Evolutionary conservation across 2,329 filamentous ascomycete species (phyloP).

Genomic region (Lecanosticta acicola): DNA sequence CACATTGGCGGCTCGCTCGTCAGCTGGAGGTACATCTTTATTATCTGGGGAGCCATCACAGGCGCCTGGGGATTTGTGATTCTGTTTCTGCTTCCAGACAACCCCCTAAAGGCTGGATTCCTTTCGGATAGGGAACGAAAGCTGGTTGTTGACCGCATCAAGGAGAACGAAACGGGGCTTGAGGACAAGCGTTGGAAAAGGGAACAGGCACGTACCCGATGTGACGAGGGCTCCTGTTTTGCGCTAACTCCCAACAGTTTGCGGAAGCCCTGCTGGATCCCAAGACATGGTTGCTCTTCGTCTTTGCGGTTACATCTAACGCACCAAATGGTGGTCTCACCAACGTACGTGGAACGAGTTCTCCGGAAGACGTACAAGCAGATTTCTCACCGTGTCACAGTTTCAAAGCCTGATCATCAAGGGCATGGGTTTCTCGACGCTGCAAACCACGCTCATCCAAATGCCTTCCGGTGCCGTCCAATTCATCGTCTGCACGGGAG

Average conservation of each 20-base stretch:
- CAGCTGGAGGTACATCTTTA: constrained; percentile 57
- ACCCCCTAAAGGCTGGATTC: constrained; percentile 42
- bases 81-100: constrained; percentile 38
- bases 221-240: no score
- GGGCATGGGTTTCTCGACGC: constrained; percentile 7
- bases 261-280: constrained; percentile 50
- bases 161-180: constrained; percentile 48
- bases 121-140: constrained; percentile 37
- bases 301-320: constrained; percentile 10
- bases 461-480: constrained; percentile 51
- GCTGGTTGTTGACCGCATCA: constrained; percentile 50
- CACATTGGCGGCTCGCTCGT: constrained; percentile 52
- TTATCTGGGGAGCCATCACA: constrained; percentile 47
- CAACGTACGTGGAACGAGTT: no score
- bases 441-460: constrained; percentile 53
- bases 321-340: constrained; percentile 15
- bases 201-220: constrained; percentile 37
- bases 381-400: constrained; percentile 4
- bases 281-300: constrained; percentile 47
- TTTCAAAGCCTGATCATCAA: constrained; percentile 38
- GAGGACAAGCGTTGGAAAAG: constrained; percentile 46
- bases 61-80: constrained; percentile 34
- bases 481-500: constrained; percentile 44
- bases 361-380: no score
- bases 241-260: constrained; percentile 44